Evolutionary conservation across 1,284 basidiomycete genomes (phyloP), one percentile per base, ranked within the genome.

Genomic region (Pseudozyma sp.): DNA sequence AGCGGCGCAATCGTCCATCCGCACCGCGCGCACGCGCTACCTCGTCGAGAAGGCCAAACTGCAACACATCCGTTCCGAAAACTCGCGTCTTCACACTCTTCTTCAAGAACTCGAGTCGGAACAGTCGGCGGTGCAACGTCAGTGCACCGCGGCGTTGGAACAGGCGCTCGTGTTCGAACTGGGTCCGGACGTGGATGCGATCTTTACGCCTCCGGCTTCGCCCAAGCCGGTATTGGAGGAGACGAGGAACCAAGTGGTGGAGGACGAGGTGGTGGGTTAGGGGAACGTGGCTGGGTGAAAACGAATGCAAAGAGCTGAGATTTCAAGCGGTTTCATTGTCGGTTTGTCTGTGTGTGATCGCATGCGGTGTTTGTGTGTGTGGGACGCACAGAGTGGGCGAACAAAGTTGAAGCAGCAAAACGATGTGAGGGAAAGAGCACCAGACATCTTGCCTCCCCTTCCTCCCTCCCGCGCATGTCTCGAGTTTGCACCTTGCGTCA

Each of bases 21-120:
- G 55, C n/a, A 43, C 33, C 8, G 68, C 76, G 17, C 61, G 68
- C 24, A 66, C 74, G 14, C 55, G 62, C 10, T 84, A 81, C 56
- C 61, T 84, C 0, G 64, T 82, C 11, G 81, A 81, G 34, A 83
- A 84, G 50, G 81, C 81, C 13, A 83, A 82, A 47, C 50, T 78
- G 30, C 54, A 66, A 11, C 60, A 60, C 29, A 51, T 55, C 1
- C 57, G 68, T 19, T 46, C 58, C 8, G 64, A 79, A 30, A 78
- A 80, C 43, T 67, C 70, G 5, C 54, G 65, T 11, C 61, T 77
- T 49, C 75, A 61, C 55, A n/a, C 44, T 2, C 37, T 49, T 7
- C 42, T 77, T 2, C 34, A 68, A 5, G n/a, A 14, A 10, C 55
- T 78, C 16, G 54, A 63, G 6, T 33, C 19, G 0, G 65, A 78